phyloP scores from a whole-genome alignment of 2,329 filamentous ascomycete genomes.

The Paraphaeosphaeria sporulosa region DNA sequence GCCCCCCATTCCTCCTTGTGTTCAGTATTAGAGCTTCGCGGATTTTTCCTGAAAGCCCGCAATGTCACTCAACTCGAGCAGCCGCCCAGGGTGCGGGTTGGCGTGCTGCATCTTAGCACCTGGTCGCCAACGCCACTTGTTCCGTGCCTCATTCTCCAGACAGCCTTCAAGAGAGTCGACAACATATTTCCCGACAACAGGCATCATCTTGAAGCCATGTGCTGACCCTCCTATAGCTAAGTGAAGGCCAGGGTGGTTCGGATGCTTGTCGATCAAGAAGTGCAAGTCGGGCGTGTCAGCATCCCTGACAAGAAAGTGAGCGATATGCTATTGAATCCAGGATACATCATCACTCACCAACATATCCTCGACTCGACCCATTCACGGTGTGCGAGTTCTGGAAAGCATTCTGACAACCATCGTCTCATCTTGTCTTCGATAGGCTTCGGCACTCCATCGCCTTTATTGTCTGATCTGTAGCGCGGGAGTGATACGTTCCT shows the following conservation, averaged over 20 bases:
- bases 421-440: slow-evolving; percentile 52
- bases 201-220: slow-evolving; percentile 69
- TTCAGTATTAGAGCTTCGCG: not conserved
- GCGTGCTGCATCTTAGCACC: slow-evolving; percentile 13
- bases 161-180: slow-evolving; percentile 4
- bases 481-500: slow-evolving; percentile 40
- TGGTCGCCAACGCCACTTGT: slow-evolving; percentile 26
- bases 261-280: slow-evolving; percentile 62
- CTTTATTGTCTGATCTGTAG: slow-evolving; percentile 49
- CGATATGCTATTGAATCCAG: slow-evolving; percentile 26
- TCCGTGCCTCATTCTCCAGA: not conserved
- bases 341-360: slow-evolving; percentile 5
- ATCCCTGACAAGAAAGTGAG: slow-evolving; percentile 54
- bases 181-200: slow-evolving; percentile 57
- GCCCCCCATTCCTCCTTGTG: too few species aligned
- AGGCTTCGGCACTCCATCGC: slow-evolving; percentile 34
- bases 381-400: slow-evolving; percentile 3
- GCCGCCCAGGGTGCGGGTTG: slow-evolving; percentile 5
- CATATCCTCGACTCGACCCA: slow-evolving; percentile 11
- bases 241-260: slow-evolving; percentile 61
- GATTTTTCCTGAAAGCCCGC: not conserved
- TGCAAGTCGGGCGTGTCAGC: slow-evolving; percentile 66
- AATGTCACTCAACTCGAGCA: slow-evolving; percentile 10
- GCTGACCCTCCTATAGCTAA: slow-evolving; percentile 68
- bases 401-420: slow-evolving; percentile 12